These are phyloP conservation scores for Coprinopsis sp. DNA, from an alignment of 768 basidiomycete genomes.

Conservation along the genomic window DNA sequence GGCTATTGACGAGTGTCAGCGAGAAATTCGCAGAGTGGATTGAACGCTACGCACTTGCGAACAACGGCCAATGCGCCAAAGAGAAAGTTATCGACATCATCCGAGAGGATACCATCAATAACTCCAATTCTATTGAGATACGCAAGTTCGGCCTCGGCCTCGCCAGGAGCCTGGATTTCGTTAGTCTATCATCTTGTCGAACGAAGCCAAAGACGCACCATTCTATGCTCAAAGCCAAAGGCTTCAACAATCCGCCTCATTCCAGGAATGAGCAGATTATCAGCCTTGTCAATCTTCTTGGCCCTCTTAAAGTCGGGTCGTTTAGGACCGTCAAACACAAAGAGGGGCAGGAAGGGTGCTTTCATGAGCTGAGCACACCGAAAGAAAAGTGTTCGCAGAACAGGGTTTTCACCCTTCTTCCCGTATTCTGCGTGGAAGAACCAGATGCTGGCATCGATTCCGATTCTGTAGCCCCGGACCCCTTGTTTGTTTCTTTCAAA, in stretches of 20 bases:
- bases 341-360: slow-evolving; percentile 79
- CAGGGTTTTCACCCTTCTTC: slow-evolving; percentile 81
- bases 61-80: slow-evolving; percentile 84
- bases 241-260: slow-evolving; percentile 78
- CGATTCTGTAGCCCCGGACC: slow-evolving; percentile 72
- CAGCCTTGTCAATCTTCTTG: slow-evolving; percentile 59
- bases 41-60: slow-evolving; percentile 62
- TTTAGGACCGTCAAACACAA: slow-evolving; percentile 88
- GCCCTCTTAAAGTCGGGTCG: slow-evolving; percentile 79
- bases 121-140: slow-evolving; percentile 76
- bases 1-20: slow-evolving; percentile 33
- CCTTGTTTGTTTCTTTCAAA: slow-evolving; percentile 62
- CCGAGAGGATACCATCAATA: slow-evolving; percentile 86
- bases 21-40: background rate
- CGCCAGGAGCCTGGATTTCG: slow-evolving; percentile 71
- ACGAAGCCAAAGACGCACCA: slow-evolving; percentile 32
- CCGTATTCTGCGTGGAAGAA: slow-evolving; percentile 77
- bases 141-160: slow-evolving; percentile 92
- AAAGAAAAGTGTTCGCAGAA: slow-evolving; percentile 78
- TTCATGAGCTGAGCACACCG: slow-evolving; percentile 75
- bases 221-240: slow-evolving; percentile 76
- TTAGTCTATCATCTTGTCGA: slow-evolving; percentile 8
- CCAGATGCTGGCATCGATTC: slow-evolving; percentile 87
- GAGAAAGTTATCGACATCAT: slow-evolving; percentile 90
- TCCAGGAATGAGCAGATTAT: slow-evolving; percentile 63